Evolutionary conservation across 352 stramenopile genomes (phyloP).

Genomic region (Lagenidium sp.): DNA sequence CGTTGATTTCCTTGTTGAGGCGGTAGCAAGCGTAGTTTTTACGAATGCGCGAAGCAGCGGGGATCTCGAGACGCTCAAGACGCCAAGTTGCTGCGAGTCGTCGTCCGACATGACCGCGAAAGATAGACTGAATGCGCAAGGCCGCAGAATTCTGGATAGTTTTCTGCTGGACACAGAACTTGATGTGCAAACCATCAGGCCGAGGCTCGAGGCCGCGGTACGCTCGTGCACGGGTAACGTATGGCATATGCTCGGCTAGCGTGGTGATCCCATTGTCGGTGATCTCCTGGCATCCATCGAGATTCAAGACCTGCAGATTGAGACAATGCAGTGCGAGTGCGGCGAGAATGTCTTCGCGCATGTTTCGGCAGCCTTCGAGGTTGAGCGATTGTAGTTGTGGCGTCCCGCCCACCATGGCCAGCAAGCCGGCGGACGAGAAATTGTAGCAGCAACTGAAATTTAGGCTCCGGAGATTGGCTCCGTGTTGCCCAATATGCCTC

Average conservation of each 20-base stretch:
- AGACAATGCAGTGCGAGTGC: slow-evolving; percentile 39
- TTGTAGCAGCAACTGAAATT: slow-evolving; percentile 56
- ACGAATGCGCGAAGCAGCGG: slow-evolving; percentile 36
- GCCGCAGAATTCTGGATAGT: slow-evolving; percentile 66
- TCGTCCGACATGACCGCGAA: slow-evolving; percentile 44
- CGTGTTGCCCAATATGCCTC: slow-evolving; percentile 33
- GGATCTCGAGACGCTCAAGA: slow-evolving; percentile 36
- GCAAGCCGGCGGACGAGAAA: slow-evolving; percentile 43
- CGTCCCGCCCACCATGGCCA: slow-evolving; percentile 39
- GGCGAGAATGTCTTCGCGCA: slow-evolving; percentile 64
- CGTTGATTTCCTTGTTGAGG: slow-evolving; percentile 27
- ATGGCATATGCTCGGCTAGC: slow-evolving; percentile 60
- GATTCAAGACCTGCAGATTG: slow-evolving; percentile 52
- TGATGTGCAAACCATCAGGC: slow-evolving; percentile 37
- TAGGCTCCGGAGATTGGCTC: slow-evolving; percentile 37
- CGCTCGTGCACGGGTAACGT: slow-evolving; percentile 33
- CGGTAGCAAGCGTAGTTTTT: slow-evolving; percentile 38
- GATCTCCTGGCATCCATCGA: slow-evolving; percentile 72
- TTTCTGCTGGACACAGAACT: slow-evolving; percentile 63
- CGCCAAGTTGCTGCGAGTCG: slow-evolving; percentile 41
- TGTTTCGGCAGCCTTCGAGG: slow-evolving; percentile 52
- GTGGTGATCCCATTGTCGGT: slow-evolving; percentile 60
- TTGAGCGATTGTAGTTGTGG: slow-evolving; percentile 51
- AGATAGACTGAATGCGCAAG: slow-evolving; percentile 60
- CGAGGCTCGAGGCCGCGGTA: slow-evolving; percentile 61